Percentiles rank a stretch among this genome's conserved stretches.
Conservation (phyloP, 306 rosid species). For the Vigna hirtella region DNA sequence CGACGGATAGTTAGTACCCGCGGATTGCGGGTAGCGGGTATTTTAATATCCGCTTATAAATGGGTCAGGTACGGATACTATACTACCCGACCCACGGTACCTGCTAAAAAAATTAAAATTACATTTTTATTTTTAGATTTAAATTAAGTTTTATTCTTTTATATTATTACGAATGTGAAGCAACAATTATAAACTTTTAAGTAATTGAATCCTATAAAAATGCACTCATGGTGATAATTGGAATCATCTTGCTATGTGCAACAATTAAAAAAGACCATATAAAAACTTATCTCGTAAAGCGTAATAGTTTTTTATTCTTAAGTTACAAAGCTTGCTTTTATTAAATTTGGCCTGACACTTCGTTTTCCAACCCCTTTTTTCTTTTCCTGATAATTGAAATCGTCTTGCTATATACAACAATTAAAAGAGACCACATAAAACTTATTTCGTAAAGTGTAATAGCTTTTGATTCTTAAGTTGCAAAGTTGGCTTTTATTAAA, state of each 20-base stretch:
- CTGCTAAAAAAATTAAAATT: no score
- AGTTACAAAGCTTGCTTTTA: slow-evolving; percentile 38
- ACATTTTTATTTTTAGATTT: no score
- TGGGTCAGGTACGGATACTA: no score
- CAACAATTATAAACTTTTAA: slow-evolving; percentile 29
- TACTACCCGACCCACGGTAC: no score
- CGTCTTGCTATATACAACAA: background rate
- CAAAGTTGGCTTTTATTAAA: slow-evolving; percentile 38
- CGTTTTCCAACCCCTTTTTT: slow-evolving; percentile 1
- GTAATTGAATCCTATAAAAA: slow-evolving; percentile 8
- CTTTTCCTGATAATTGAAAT: slow-evolving; percentile 14
- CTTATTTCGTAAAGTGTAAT: slow-evolving; percentile 24
- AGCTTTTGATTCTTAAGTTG: slow-evolving; percentile 16
- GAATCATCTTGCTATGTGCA: slow-evolving; percentile 3
- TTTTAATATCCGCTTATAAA: no score
- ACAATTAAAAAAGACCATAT: slow-evolving; percentile 12
- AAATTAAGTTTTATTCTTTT: no score
- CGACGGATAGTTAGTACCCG: no score
- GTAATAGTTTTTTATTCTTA: slow-evolving; percentile 18
- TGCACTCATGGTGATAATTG: slow-evolving; percentile 30
- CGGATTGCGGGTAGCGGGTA: no score
- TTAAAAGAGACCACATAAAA: slow-evolving; percentile 26
- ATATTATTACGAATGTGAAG: slow-evolving; percentile 30
- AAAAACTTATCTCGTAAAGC: slow-evolving; percentile 24
- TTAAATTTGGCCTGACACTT: slow-evolving; percentile 33